Percentiles rank a stretch among this genome's conserved stretches.
These are phyloP conservation scores for Giardia muris DNA, from an alignment of 208 protist genomes.

Conservation along the genomic window DNA sequence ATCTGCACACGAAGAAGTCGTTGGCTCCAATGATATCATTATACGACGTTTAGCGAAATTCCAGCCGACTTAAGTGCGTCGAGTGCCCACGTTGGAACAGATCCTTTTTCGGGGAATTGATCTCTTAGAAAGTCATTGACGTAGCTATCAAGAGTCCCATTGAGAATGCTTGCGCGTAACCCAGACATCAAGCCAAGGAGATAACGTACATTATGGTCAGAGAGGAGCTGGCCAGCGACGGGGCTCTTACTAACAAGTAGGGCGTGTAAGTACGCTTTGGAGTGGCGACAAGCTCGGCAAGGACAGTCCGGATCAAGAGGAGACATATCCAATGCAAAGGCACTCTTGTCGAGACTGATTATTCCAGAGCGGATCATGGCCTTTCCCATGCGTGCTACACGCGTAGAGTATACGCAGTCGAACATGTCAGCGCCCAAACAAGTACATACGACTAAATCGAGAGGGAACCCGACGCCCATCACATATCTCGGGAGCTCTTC, in stretches of 20 bases:
- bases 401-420: slow-evolving; percentile 94
- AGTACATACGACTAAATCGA: slow-evolving; percentile 89
- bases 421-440: slow-evolving; percentile 96
- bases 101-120: slow-evolving; percentile 16
- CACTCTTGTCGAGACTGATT: slow-evolving; percentile 35
- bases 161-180: slow-evolving; percentile 57
- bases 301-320: slow-evolving; percentile 60
- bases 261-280: slow-evolving; percentile 67
- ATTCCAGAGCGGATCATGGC: slow-evolving; percentile 63
- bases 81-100: slow-evolving; percentile 22
- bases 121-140: slow-evolving; percentile 42
- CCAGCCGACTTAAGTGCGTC: slow-evolving; percentile 16
- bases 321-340: slow-evolving; percentile 55
- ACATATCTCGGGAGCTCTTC: slow-evolving; percentile 73
- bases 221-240: slow-evolving; percentile 69
- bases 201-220: slow-evolving; percentile 88
- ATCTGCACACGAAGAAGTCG: too few relatives aligned
- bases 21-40: too few relatives aligned
- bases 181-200: slow-evolving; percentile 68
- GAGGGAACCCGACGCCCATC: slow-evolving; percentile 94
- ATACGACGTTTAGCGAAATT: too few relatives aligned
- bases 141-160: slow-evolving; percentile 35
- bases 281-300: slow-evolving; percentile 72
- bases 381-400: slow-evolving; percentile 81
- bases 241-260: slow-evolving; percentile 60